Evolutionary conservation across 495 filamentous ascomycete species (phyloP), one percentile per base, ranked within the genome.

Genomic region (Penicillium lagena): DNA sequence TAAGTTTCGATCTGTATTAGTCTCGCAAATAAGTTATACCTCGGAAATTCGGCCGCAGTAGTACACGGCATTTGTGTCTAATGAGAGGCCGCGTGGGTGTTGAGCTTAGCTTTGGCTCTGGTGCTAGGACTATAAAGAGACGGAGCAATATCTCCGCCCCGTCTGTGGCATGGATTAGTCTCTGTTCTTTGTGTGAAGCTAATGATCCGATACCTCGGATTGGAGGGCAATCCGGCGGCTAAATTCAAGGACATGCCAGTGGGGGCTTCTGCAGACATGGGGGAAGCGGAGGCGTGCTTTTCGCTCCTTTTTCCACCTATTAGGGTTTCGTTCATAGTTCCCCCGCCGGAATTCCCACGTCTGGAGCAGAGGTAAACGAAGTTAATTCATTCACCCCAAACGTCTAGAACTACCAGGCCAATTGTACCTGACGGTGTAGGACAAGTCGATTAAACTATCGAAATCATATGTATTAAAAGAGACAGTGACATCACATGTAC

Each of bases 281-380:
- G 22, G n/a, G n/a, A n/a, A n/a, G n/a, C n/a, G n/a, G 22, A 22
- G 22, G 4, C 4, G 39, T 27, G 37, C 17, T 31, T 10, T 37
- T 34, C 27, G 28, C 13, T 38, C 2, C 34, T 40, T 59, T 56
- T 56, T 54, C 52, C 52, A 51, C 56, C 53, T 53, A 56, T 59
- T 37, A 50, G 14, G 31, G 30, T 9, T 38, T 35, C 12, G 12
- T 22, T 22, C 22, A 22, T 4, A 22, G 4, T 4, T 17, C 4
- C 22, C 22, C 22, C 22, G 22, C 22, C 22, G 22, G 22, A 22
- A 22, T 22, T 22, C 15, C 15, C 15, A 17, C 15, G 15, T 1
- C 15, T 17, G 15, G 15, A 4, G 4, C 15, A 17, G 4, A 17
- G 15, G 15, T 22, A 22, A 22, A 22, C 22, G 22, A 6, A 22